phyloP scores from a whole-genome alignment of 306 rosid genomes.

The Quercus dentata region DNA sequence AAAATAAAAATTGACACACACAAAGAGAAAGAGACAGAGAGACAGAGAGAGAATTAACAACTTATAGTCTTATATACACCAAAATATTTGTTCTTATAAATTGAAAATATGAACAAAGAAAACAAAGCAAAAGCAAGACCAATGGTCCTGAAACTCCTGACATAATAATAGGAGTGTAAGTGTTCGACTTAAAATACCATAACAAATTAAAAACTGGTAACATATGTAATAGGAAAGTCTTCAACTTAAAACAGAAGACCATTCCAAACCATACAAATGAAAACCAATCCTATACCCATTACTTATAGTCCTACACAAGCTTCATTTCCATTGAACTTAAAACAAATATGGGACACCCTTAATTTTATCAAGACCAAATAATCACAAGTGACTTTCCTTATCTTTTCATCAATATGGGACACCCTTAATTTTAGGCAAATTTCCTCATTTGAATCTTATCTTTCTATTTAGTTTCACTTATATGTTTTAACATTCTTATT shows the following conservation, averaged over 20 bases:
- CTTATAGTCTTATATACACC: neutral
- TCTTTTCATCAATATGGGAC: no score
- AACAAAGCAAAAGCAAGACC: neutral
- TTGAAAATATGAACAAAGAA: neutral
- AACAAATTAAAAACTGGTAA: neutral
- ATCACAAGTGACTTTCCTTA: no score
- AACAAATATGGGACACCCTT: no score
- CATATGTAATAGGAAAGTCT: neutral
- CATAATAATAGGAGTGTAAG: neutral
- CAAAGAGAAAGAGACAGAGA: neutral
- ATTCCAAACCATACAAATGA: neutral
- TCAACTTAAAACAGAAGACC: neutral
- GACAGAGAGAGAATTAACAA: neutral
- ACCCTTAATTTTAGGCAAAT: no score
- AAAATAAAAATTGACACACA: no score
- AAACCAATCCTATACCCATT: neutral
- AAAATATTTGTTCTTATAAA: neutral
- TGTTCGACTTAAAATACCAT: neutral
- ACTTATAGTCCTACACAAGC: neutral
- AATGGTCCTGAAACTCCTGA: neutral
- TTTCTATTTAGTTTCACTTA: no score
- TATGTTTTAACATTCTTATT: no score
- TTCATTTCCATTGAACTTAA: neutral
- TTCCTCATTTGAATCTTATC: no score
- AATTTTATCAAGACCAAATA: no score